Base-by-base conservation (phyloP, 371 early-diverging fungal genomes). In the Mucor irregularis region DNA sequence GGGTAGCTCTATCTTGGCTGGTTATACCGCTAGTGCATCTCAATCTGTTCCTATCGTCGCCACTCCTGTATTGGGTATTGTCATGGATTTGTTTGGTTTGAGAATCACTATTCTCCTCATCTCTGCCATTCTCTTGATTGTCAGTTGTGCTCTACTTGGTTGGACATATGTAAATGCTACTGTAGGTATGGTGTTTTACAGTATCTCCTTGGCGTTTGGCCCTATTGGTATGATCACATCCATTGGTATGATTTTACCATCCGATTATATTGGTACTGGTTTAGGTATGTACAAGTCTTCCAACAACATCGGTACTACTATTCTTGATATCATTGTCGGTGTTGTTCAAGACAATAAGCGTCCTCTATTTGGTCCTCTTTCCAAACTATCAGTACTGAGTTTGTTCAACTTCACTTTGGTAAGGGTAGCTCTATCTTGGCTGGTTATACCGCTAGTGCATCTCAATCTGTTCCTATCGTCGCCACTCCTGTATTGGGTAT, bases 141-240 rank as follows among this genome's bases (percentile, higher is more conserved):
- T 65, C 25, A 53, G 66, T 54, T 25, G 51, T 4, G 53, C 16
- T n/a, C 52, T 76, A 24, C 61, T 76, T 7, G 68, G 62, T 14
- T 66, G 54, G 56, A 66, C 85, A 0, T 47, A 56, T 19, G 29
- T 76, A 4, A 58, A 72, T 28, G 86, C 88, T 13, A 52, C 80
- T 14, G 49, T 86, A 4, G 87, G 86, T 16, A 73, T 86, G 78
- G 44, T 84, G 1, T 64, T 82, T 5, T 89, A 86, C 53, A 81
- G 82, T 14, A 57, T 85, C 1, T 82, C 85, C 9, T 62, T 88
- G 52, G 76, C 87, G 7, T 68, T 87, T 25, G 89, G 89, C 0
- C 89, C 89, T n/a, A 80, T 89, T 31, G 64, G 75, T 9, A 66
- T 85, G 39, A 77, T 89, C 26, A 85, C 89, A 1, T 80, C 87